Percentiles rank a stretch among this genome's conserved stretches.
These are phyloP conservation scores for Guadua angustifolia DNA, from an alignment of 176 grass and related monocot genomes.

Conservation along the genomic window DNA sequence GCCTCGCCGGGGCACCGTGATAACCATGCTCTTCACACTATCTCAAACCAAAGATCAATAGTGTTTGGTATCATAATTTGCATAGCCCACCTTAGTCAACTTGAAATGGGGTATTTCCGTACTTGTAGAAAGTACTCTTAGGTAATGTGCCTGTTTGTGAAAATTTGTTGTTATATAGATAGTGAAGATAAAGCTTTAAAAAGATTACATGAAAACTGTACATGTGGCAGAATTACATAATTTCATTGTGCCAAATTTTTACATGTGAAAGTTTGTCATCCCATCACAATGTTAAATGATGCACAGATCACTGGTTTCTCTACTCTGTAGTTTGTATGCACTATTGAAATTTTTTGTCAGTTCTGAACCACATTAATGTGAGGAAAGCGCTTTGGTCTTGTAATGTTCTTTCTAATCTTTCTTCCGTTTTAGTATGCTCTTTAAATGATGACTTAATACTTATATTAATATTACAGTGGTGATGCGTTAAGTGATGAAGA, in stretches of 20 bases:
- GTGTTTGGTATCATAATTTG: too few species aligned
- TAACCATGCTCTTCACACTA: too few species aligned
- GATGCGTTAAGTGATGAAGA: slow-evolving; percentile 61
- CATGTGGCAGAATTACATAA: not conserved
- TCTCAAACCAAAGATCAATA: too few species aligned
- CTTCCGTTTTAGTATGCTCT: not conserved
- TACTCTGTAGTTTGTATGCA: not conserved
- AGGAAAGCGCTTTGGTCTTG: slow-evolving; percentile 4
- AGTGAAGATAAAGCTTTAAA: not conserved
- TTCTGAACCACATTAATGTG: slow-evolving; percentile 6
- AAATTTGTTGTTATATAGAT: not conserved
- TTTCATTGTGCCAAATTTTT: not conserved
- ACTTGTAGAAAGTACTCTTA: not conserved
- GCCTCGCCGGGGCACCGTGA: too few species aligned
- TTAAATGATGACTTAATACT: slow-evolving; percentile 24
- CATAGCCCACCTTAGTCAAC: not conserved
- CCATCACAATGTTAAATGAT: not conserved
- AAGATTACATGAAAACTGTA: slow-evolving; percentile 15
- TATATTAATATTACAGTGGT: slow-evolving; percentile 70
- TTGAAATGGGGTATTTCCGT: not conserved
- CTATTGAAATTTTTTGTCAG: not conserved
- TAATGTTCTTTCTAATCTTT: slow-evolving; percentile 35
- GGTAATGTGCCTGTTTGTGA: not conserved
- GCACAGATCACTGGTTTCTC: not conserved
- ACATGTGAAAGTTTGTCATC: not conserved